Base-by-base conservation (phyloP, 2,329 filamentous ascomycete genomes). In the Plenodomus biglobosus region DNA sequence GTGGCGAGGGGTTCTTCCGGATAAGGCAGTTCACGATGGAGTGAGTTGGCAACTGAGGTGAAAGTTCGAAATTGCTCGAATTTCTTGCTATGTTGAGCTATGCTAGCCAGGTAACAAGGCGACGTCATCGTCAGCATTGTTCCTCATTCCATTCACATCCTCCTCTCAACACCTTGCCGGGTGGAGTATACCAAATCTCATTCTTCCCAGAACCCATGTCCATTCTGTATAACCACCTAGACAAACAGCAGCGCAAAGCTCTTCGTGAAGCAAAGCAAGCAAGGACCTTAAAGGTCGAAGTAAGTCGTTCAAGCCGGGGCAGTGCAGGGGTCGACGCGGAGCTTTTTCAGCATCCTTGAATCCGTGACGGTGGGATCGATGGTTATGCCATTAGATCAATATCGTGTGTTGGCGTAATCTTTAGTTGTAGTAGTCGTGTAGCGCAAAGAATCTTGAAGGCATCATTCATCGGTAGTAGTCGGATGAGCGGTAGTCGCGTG, bases 391-490 rank as follows among this genome's bases (percentile, higher is more conserved):
- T 17, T 38, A 16, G n/a, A 13, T 15, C 11, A 41, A 11, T 19
- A 36, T 39, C n/a, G 40, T n/a, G 15, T 35, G 35, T 20, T 40
- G 16, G 46, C 32, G 42, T 42, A 40, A 46, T 44, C 8, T 6
- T n/a, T 32, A 3, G 27, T 32, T 11, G 13, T 32, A 8, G 13
- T 32, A 32, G 27, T 32, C 27, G 41, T 27, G 34, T 53, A 53
- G 40, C 38, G 36, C 45, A 55, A 55, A 58, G 44, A 50, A 46
- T 44, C 24, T 40, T 48, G 42, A 50, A 32, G 38, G 44, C 46
- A 36, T 53, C 44, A 35, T 65, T 72, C 68, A 72, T 52, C 63
- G 58, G 61, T 72, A 72, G 66, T 73, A 73, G 59, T 63, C 68
- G 40, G 69, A 71, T 35, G 62, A 63, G 18, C 69, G 66, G 58